phyloP scores from a whole-genome alignment of 768 basidiomycete species.

The Boletus fagicola region DNA sequence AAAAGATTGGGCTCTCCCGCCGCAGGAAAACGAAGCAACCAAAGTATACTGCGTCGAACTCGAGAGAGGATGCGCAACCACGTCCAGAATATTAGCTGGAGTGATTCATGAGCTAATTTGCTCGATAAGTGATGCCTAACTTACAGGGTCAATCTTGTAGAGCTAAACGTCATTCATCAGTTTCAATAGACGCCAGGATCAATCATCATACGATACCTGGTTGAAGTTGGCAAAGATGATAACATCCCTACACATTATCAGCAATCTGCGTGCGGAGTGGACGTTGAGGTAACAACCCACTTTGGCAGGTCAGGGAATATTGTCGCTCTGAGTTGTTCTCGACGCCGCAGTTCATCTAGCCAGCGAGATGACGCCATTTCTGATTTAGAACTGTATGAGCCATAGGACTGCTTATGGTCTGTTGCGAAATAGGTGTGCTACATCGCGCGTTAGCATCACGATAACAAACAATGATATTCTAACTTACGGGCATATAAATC shows the following conservation, averaged over 20 bases:
- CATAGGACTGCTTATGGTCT: constrained; percentile 48
- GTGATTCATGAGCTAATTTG: constrained; percentile 4
- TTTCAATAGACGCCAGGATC: not conserved
- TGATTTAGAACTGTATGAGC: constrained; percentile 15
- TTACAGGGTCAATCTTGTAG: constrained; percentile 46
- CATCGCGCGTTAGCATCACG: not conserved
- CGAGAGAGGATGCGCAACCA: constrained; percentile 47
- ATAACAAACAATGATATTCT: not conserved
- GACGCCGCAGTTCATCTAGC: constrained; percentile 39
- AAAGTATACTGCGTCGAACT: constrained; percentile 48
- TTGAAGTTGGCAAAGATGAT: constrained; percentile 55
- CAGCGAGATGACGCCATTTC: constrained; percentile 30
- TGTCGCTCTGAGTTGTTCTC: constrained; percentile 36
- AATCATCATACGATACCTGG: constrained; percentile 36
- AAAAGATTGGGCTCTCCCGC: constrained; percentile 46
- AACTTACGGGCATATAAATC: constrained; percentile 45
- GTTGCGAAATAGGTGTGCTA: constrained; percentile 50
- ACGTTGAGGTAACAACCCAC: constrained; percentile 26
- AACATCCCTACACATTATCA: constrained; percentile 32
- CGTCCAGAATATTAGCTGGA: constrained; percentile 42
- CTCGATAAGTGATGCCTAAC: not conserved
- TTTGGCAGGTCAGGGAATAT: constrained; percentile 45
- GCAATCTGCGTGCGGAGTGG: not conserved
- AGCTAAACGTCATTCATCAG: constrained; percentile 30
- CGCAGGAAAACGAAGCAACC: constrained; percentile 51